A percentile compares a stretch with the other conserved stretches of the same genome.
These are phyloP conservation scores for Talaromyces amestolkiae DNA, from an alignment of 2,329 filamentous ascomycete species.

Conservation along the genomic window DNA sequence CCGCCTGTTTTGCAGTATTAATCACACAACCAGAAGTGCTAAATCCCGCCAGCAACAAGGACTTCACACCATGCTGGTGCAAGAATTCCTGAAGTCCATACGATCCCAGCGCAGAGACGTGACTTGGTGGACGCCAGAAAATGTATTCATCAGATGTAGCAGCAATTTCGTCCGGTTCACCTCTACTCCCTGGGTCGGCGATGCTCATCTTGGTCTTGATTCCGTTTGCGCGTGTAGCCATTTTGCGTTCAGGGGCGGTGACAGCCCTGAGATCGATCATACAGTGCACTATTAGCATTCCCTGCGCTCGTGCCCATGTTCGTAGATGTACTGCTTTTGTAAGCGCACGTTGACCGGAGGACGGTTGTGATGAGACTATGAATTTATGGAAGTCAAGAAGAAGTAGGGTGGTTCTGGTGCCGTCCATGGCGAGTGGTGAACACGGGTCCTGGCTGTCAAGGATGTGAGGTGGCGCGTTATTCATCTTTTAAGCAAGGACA, in stretches of 20 bases:
- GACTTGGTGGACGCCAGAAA: not conserved
- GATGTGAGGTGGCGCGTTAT: not conserved
- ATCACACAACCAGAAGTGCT: not conserved
- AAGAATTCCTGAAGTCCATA: not conserved
- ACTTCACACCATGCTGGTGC: not conserved
- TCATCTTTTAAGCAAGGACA: not conserved
- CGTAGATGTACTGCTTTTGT: not conserved
- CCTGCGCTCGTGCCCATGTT: not conserved
- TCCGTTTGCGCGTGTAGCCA: not conserved
- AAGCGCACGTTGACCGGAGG: not conserved
- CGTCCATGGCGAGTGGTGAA: not conserved
- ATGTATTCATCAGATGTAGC: not conserved
- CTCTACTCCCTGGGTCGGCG: not conserved
- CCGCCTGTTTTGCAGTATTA: not conserved
- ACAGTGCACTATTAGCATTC: not conserved
- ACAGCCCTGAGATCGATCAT: not conserved
- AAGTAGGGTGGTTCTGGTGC: not conserved
- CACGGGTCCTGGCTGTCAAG: not conserved
- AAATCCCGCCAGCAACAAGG: not conserved
- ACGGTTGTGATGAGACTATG: not conserved
- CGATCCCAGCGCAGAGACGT: not conserved
- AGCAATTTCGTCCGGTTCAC: not conserved
- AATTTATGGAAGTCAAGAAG: constrained; percentile 1
- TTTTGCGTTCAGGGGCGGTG: not conserved
- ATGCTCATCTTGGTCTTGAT: not conserved